phyloP scores from a whole-genome alignment of 495 filamentous ascomycete genomes.

The Penicillium lagena region DNA sequence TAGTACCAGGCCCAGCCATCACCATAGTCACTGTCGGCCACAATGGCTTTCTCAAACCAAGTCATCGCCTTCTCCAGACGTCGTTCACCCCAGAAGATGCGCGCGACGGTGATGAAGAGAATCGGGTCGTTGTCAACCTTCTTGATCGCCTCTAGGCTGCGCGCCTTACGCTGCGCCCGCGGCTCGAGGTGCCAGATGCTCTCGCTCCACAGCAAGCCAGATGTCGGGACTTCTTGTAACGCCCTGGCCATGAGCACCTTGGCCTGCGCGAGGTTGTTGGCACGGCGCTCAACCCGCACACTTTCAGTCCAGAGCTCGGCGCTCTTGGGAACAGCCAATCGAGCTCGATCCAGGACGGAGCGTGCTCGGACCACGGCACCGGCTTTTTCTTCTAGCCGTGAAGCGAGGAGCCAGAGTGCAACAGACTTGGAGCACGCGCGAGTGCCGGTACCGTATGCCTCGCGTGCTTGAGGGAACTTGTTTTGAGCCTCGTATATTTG shows the following conservation, averaged over 20 bases:
- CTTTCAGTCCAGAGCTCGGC: slow-evolving; percentile 85
- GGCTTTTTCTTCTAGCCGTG: slow-evolving; percentile 77
- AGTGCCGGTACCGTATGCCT: slow-evolving; percentile 86
- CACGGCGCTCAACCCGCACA: slow-evolving; percentile 86
- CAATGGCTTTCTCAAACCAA: slow-evolving; percentile 94
- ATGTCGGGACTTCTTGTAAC: slow-evolving; percentile 81
- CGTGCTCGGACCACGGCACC: slow-evolving; percentile 87
- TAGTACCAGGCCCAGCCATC: slow-evolving; percentile 99
- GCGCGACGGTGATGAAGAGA: slow-evolving; percentile 69
- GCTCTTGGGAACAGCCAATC: slow-evolving; percentile 77
- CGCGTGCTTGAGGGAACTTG: slow-evolving; percentile 75
- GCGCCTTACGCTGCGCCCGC: slow-evolving; percentile 84
- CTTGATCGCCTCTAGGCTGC: slow-evolving; percentile 89
- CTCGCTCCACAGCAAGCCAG: slow-evolving; percentile 88
- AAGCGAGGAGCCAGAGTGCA: slow-evolving; percentile 82
- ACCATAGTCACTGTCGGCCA: slow-evolving; percentile 77
- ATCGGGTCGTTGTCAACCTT: slow-evolving; percentile 90
- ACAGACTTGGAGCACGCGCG: slow-evolving; percentile 78
- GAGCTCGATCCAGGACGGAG: slow-evolving; percentile 82
- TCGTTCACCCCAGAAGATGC: slow-evolving; percentile 74
- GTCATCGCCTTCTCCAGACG: slow-evolving; percentile 84
- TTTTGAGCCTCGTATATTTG: slow-evolving; percentile 84
- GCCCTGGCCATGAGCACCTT: slow-evolving; percentile 89
- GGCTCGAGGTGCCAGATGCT: slow-evolving; percentile 90
- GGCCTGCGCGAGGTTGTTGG: slow-evolving; percentile 74